Evolutionary conservation across 345 rosid genomes (phyloP).

Genomic region (Bruguiera parviflora): DNA sequence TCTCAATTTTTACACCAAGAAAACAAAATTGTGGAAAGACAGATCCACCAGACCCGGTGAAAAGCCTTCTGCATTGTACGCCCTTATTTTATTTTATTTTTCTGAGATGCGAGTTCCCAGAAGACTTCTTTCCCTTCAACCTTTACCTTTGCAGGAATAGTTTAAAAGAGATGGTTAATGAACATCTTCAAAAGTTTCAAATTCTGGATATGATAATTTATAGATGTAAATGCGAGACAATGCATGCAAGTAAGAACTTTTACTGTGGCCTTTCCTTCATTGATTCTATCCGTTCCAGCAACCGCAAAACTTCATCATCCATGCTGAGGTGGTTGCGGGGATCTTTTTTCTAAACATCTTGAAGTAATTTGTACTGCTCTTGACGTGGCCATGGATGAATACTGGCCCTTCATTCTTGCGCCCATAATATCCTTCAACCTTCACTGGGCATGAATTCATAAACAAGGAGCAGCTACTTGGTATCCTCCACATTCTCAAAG

Average conservation of each 20-base stretch:
- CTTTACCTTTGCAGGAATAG: too few relatives aligned
- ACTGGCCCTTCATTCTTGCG: constrained; percentile 45
- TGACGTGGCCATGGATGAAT: constrained; percentile 44
- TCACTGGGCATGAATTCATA: constrained; percentile 73
- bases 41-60: too few relatives aligned
- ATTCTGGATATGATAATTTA: too few relatives aligned
- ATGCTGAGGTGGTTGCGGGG: constrained; percentile 52
- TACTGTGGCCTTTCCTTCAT: constrained; percentile 23
- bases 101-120: too few relatives aligned
- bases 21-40: too few relatives aligned
- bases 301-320: constrained; percentile 46
- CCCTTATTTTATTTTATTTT: too few relatives aligned
- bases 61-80: too few relatives aligned
- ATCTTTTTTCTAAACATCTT: constrained; percentile 39
- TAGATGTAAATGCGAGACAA: not conserved
- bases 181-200: too few relatives aligned
- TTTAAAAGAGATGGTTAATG: too few relatives aligned
- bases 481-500: constrained; percentile 41
- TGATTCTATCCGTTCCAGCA: constrained; percentile 45
- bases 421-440: constrained; percentile 45
- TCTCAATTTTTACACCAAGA: too few relatives aligned
- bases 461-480: constrained; percentile 62
- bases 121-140: too few relatives aligned
- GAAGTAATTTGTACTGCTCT: constrained; percentile 41
- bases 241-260: not conserved